phyloP scores from a whole-genome alignment of 345 rosid species.

The Zanthoxylum bungeanum region DNA sequence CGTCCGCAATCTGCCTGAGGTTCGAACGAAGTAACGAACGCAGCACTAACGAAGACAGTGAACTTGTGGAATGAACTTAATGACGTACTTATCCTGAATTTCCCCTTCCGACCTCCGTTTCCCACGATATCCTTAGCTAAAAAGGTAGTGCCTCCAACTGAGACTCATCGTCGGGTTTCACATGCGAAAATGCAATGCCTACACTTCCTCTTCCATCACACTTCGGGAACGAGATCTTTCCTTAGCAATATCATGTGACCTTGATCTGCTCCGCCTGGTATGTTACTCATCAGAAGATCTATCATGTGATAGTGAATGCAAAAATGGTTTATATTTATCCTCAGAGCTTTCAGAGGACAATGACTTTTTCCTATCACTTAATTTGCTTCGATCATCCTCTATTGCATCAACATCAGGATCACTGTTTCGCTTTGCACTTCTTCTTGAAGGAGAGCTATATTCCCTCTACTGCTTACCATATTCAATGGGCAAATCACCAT shows the following conservation, averaged over 20 bases:
- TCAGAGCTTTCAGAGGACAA: conserved; percentile 36
- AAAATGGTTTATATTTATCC: conserved; percentile 27
- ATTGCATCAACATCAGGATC: conserved; percentile 25
- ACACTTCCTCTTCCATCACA: conserved; percentile 44
- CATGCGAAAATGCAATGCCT: too few species aligned
- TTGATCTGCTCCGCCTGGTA: conserved; percentile 41
- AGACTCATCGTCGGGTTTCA: too few species aligned
- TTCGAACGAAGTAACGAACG: too few species aligned
- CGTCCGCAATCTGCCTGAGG: too few species aligned
- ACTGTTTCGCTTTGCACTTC: conserved; percentile 35
- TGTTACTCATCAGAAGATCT: conserved; percentile 35
- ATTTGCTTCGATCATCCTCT: conserved; percentile 27
- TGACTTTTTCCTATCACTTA: conserved; percentile 30
- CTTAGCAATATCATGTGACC: conserved; percentile 43
- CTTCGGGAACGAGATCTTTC: conserved; percentile 52
- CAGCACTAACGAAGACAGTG: too few species aligned
- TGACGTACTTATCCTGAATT: too few species aligned
- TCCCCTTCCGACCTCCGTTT: too few species aligned
- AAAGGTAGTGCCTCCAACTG: too few species aligned
- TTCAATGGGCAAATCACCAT: conserved; percentile 33
- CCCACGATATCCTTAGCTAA: too few species aligned
- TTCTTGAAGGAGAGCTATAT: conserved; percentile 25
- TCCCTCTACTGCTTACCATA: conserved; percentile 10
- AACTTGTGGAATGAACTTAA: too few species aligned
- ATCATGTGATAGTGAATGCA: conserved; percentile 31